These are phyloP conservation scores for Sphaerostilbella broomeana DNA, from an alignment of 2,329 filamentous ascomycete genomes.

Conservation along the genomic window DNA sequence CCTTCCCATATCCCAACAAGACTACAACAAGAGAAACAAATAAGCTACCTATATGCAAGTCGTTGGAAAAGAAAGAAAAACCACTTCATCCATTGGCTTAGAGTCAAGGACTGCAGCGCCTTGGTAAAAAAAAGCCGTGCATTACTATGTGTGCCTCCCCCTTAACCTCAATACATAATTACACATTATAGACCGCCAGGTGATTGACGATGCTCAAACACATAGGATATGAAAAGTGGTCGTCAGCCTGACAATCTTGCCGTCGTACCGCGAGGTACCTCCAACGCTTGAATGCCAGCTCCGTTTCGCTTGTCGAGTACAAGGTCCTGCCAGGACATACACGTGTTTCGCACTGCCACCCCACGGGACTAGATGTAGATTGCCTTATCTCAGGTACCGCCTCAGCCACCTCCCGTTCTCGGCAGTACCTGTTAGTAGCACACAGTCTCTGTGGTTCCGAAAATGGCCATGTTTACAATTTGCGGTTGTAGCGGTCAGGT, in stretches of 20 bases:
- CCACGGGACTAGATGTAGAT: slow-evolving; percentile 1
- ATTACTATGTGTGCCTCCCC: no score
- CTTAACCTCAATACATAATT: no score
- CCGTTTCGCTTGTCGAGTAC: neutral
- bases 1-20: no score
- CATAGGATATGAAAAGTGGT: slow-evolving; percentile 9
- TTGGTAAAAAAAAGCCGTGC: no score
- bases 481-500: neutral
- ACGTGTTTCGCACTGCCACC: slow-evolving; percentile 2
- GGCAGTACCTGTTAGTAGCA: no score
- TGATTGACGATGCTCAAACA: slow-evolving; percentile 5
- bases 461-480: no score
- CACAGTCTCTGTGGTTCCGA: neutral
- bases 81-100: no score
- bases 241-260: slow-evolving; percentile 6
- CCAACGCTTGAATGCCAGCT: neutral
- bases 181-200: slow-evolving; percentile 3
- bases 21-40: no score
- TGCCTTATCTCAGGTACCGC: slow-evolving; percentile 9
- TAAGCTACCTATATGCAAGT: no score
- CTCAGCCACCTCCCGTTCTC: slow-evolving; percentile 12
- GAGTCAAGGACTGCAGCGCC: no score
- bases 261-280: slow-evolving; percentile 1
- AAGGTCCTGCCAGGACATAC: neutral
- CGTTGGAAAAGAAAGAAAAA: no score